Evolutionary conservation across 2,329 filamentous ascomycete species (phyloP).

Genomic region (Penicillium sp.): DNA sequence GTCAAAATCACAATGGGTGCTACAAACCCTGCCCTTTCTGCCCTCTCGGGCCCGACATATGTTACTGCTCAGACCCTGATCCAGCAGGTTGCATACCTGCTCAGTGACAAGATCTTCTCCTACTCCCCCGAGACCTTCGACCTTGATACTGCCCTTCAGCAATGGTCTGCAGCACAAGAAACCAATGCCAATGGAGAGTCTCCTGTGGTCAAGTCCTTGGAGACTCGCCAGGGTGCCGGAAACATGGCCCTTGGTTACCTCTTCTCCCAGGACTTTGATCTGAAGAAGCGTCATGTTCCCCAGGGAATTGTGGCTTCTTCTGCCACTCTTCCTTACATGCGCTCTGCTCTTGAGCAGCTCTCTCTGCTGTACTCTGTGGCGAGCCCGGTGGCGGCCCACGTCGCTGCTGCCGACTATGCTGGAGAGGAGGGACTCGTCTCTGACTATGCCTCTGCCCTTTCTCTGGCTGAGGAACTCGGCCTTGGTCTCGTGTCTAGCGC

Average conservation of each 20-base stretch:
- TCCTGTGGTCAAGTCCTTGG: constrained; percentile 75
- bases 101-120: constrained; percentile 96
- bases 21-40: constrained; percentile 48
- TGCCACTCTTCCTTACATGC: constrained; percentile 75
- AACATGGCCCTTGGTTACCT: constrained; percentile 93
- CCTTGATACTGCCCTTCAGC: constrained; percentile 77
- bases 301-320: constrained; percentile 89
- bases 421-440: constrained; percentile 72
- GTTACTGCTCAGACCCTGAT: constrained; percentile 89
- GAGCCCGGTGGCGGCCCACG: constrained; percentile 88
- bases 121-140: constrained; percentile 95
- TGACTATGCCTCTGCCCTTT: constrained; percentile 80
- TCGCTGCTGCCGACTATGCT: constrained; percentile 86
- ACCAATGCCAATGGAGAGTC: constrained; percentile 79
- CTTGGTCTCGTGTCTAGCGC: constrained; percentile 81
- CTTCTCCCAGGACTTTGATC: constrained; percentile 94
- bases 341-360: constrained; percentile 84
- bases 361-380: constrained; percentile 87
- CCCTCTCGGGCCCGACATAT: constrained; percentile 84
- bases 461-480: constrained; percentile 84
- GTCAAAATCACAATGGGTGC: constrained; percentile 30
- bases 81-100: constrained; percentile 90
- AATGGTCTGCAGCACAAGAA: constrained; percentile 70
- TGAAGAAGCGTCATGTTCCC: constrained; percentile 85
- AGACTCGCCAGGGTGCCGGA: constrained; percentile 86